Evolutionary conservation across 768 basidiomycete species (phyloP).

Genomic region (Paxillus rubicundulus): DNA sequence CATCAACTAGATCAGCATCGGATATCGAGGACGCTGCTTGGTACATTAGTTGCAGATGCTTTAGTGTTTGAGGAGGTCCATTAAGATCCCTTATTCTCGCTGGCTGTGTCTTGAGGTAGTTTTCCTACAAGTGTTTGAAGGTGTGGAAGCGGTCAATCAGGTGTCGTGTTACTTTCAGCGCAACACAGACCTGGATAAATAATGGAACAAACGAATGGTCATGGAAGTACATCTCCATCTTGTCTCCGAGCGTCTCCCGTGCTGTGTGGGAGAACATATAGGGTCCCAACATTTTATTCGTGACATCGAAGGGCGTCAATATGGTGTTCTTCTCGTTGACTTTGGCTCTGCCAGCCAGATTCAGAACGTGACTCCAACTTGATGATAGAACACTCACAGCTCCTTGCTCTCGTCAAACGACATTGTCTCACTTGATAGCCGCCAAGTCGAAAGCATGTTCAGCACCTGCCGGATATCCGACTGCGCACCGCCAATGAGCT

Average conservation of each 20-base stretch:
- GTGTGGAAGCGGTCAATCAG: neutral
- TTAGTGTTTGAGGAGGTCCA: constrained; percentile 65
- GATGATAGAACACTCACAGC: constrained; percentile 54
- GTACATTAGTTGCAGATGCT: constrained; percentile 78
- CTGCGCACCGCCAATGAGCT: constrained; percentile 83
- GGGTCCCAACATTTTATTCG: constrained; percentile 86
- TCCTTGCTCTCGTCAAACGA: constrained; percentile 88
- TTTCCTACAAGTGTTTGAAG: constrained; percentile 61
- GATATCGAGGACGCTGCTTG: constrained; percentile 90
- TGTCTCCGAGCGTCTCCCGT: constrained; percentile 80
- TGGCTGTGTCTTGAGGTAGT: constrained; percentile 87
- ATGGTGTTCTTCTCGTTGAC: constrained; percentile 92
- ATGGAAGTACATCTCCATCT: constrained; percentile 96
- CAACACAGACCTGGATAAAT: constrained; percentile 76
- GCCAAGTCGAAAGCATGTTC: constrained; percentile 99
- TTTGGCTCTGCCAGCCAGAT: constrained; percentile 53
- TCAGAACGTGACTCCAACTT: neutral
- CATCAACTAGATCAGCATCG: constrained; percentile 91
- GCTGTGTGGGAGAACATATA: constrained; percentile 84
- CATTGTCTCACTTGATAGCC: constrained; percentile 76
- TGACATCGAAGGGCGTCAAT: constrained; percentile 89
- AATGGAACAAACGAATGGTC: constrained; percentile 93
- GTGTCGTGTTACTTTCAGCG: neutral
- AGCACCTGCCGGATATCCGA: constrained; percentile 97
- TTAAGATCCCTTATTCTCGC: constrained; percentile 52